Percentiles rank a stretch among this genome's conserved stretches.
Evolutionary conservation across 2,329 filamentous ascomycete species (phyloP).

Genomic region (Sclerotinia glacialis): DNA sequence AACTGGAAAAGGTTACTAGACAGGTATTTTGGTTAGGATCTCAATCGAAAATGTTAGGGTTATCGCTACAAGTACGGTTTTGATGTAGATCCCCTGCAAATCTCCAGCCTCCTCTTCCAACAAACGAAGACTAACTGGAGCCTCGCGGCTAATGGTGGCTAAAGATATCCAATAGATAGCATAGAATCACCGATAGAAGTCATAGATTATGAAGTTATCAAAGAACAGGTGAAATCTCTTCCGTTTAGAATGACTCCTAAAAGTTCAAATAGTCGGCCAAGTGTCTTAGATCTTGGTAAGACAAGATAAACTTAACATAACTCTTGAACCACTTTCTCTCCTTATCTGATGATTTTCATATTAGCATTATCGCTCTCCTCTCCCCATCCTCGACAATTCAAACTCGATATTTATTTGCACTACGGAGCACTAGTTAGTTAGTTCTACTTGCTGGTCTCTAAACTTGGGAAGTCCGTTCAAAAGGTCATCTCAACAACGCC

Average conservation of each 20-base stretch:
- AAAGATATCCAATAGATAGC: slow-evolving; percentile 12
- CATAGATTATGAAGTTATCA: too few relatives aligned
- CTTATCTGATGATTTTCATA: slow-evolving; percentile 1
- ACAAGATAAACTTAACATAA: not conserved
- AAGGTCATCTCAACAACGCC: slow-evolving; percentile 2
- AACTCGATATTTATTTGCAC: not conserved
- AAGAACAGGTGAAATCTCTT: not conserved
- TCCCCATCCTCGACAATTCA: not conserved
- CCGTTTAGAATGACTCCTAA: not conserved
- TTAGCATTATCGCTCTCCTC: not conserved
- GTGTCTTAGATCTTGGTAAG: slow-evolving; percentile 16
- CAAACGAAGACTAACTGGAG: slow-evolving; percentile 7
- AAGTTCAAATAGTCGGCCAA: not conserved
- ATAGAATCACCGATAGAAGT: not conserved
- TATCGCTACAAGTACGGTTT: not conserved
- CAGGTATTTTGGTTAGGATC: not conserved
- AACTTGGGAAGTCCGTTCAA: not conserved
- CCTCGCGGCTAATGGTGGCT: slow-evolving; percentile 13
- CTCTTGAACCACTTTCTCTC: not conserved
- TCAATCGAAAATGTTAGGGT: not conserved
- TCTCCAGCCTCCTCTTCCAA: slow-evolving; percentile 14
- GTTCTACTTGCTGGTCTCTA: not conserved
- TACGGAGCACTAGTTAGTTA: too few relatives aligned
- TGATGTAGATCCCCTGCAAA: slow-evolving; percentile 12
- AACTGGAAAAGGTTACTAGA: not conserved